Percentiles rank a stretch among this genome's conserved stretches.
phyloP scores from a whole-genome alignment of 2,329 filamentous ascomycete genomes.

The Pseudofabraea citricarpa region DNA sequence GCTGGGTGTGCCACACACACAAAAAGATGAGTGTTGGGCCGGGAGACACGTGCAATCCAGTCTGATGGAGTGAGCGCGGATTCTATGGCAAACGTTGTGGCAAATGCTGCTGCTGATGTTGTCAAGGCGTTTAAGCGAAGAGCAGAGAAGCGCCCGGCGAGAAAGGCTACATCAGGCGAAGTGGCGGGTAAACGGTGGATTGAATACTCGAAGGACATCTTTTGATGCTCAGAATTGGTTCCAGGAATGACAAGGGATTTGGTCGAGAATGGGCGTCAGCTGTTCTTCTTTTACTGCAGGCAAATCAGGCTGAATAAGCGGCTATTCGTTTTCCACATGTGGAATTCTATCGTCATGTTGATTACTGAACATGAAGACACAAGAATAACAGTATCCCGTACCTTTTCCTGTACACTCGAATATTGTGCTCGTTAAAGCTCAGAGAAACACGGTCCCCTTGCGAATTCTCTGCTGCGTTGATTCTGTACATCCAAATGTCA shows the following conservation, averaged over 20 bases:
- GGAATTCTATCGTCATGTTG: too few relatives aligned
- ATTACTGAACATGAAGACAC: too few relatives aligned
- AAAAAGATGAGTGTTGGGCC: conserved; percentile 23
- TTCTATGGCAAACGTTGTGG: conserved; percentile 27
- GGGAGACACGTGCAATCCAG: conserved; percentile 23
- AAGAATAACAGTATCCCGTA: too few relatives aligned
- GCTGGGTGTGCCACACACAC: conserved; percentile 22
- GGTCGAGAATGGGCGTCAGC: too few relatives aligned
- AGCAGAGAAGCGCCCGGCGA: conserved; percentile 20
- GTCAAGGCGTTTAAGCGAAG: conserved; percentile 26
- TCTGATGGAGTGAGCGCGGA: conserved; percentile 17
- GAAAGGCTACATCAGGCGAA: conserved; percentile 13
- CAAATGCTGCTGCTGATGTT: conserved; percentile 24
- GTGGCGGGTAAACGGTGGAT: conserved; percentile 15
- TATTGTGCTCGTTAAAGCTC: too few relatives aligned
- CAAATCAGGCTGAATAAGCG: neutral
- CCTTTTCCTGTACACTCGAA: too few relatives aligned
- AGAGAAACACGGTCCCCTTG: too few relatives aligned
- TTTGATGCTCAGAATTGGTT: too few relatives aligned
- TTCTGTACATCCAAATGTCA: too few relatives aligned
- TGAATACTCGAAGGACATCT: conserved; percentile 15
- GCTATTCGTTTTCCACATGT: neutral
- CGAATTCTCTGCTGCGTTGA: too few relatives aligned
- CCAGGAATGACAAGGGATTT: too few relatives aligned
- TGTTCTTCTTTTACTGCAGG: too few relatives aligned